A percentile compares a stretch with the other conserved stretches of the same genome.
Conservation (phyloP, 2,329 filamentous ascomycete genomes). For the Dactylellina parvicollis region DNA sequence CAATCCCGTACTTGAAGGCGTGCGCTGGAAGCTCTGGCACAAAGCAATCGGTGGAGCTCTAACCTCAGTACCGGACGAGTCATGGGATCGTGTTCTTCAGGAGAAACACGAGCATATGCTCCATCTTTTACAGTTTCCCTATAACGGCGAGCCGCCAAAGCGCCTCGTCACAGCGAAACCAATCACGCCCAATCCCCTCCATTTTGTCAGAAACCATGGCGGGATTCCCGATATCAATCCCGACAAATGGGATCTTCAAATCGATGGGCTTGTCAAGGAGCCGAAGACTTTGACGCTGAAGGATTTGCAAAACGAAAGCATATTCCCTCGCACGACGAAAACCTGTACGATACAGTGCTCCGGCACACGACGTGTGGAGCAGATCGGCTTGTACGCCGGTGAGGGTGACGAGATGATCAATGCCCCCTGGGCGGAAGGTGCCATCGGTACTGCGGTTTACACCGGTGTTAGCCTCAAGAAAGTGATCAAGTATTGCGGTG, state of each 20-base stretch:
- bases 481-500: conserved; percentile 76
- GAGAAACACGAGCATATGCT: conserved; percentile 72
- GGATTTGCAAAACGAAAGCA: conserved; percentile 70
- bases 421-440: conserved; percentile 71
- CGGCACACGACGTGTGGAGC: conserved; percentile 75
- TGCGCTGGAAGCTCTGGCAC: conserved; percentile 70
- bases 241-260: conserved; percentile 66
- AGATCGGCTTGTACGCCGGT: conserved; percentile 73
- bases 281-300: conserved; percentile 69
- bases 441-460: conserved; percentile 73
- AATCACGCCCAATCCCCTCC: conserved; percentile 71
- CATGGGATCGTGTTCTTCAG: conserved; percentile 67
- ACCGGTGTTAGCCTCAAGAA: conserved; percentile 74
- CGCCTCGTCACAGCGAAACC: conserved; percentile 67
- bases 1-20: conserved; percentile 69
- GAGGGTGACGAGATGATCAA: conserved; percentile 72
- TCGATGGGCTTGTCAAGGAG: conserved; percentile 71
- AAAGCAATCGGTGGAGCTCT: conserved; percentile 66
- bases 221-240: conserved; percentile 74
- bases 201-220: conserved; percentile 77
- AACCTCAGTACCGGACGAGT: conserved; percentile 67
- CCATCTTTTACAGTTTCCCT: conserved; percentile 71
- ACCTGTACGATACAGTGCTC: conserved; percentile 73
- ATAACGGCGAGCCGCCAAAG: conserved; percentile 72
- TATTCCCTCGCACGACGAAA: conserved; percentile 71